phyloP scores from a whole-genome alignment of 2,329 filamentous ascomycete species.

The Aquanectria penicillioides region DNA sequence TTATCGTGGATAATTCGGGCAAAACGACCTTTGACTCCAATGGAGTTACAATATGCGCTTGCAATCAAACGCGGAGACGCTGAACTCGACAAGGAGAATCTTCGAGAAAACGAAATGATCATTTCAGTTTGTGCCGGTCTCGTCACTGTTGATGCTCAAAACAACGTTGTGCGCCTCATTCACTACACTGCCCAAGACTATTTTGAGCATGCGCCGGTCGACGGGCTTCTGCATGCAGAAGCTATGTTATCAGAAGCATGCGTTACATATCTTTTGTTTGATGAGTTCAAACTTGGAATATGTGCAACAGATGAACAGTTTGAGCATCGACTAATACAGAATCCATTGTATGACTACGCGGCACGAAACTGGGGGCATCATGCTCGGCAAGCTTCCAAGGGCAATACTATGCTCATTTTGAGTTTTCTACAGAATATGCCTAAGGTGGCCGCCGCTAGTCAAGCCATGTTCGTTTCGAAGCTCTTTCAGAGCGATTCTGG shows the following conservation, averaged over 20 bases:
- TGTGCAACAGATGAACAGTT: background rate
- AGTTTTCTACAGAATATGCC: too few relatives aligned
- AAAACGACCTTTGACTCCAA: constrained; percentile 41
- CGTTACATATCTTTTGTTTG: background rate
- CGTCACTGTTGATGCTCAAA: constrained; percentile 51
- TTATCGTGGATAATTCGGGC: constrained; percentile 53
- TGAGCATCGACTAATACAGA: background rate
- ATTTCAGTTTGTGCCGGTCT: constrained; percentile 52
- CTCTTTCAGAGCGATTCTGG: too few relatives aligned
- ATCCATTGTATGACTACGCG: background rate
- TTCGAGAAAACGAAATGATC: constrained; percentile 44
- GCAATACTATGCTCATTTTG: background rate
- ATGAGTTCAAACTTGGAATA: background rate
- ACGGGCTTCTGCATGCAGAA: constrained; percentile 38
- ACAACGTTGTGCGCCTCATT: constrained; percentile 49
- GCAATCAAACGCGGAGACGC: constrained; percentile 42
- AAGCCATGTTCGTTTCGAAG: too few relatives aligned
- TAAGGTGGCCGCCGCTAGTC: too few relatives aligned
- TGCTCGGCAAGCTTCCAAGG: background rate
- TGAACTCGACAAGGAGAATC: constrained; percentile 47
- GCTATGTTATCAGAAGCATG: background rate
- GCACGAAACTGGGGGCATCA: background rate
- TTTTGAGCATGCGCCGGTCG: constrained; percentile 41
- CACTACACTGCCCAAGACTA: constrained; percentile 57
- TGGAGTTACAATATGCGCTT: constrained; percentile 53